Base-by-base conservation (phyloP, 345 rosid genomes). In the Abelmoschus esculentus region DNA sequence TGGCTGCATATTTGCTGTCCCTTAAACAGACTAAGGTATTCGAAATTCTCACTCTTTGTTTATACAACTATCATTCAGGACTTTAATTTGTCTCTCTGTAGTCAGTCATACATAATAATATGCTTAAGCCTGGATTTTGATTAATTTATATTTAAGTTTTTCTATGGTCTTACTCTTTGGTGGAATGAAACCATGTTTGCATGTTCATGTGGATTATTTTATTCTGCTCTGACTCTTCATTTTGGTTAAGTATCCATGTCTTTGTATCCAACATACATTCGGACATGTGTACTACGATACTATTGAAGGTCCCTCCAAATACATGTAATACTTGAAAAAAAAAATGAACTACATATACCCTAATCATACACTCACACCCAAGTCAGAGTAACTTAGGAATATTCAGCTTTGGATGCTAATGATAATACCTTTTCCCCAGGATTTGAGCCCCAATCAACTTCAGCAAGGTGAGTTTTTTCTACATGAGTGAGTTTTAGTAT, bases 1-100 rank as follows among this genome's bases (percentile, higher is more conserved):
- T 87, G 96, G 96, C 98, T 71, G 86, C 97, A 31, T 91, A 87
- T 81, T 67, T 95, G 74, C 72, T 83, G 68, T 91, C 99, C 71
- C 84, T 88, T 82, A 83, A 91, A 75, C 89, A 91, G 79, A 87
- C 99, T 7, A 88, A 91, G 96, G 98, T 87, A 77, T 78, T 76
- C 14, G 40, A 60, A n/a, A 18, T 61, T 68, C 47, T 18, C 14
- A 15, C 42, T 70, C 19, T 56, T 26, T 15, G 26, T 19, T 40
- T 47, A 17, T 40, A 4, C 57, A 18, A 38, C 13, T 19, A 40
- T 12, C 14, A 22, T 42, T 64, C 9, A 22, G 53, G 68, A 42
- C 34, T 64, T 42, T 14, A 19, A 12, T 19, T 26, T 19, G 14
- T n/a, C 29, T 29, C 17, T 28, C 2, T 18, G 29, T 49, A 69